phyloP scores from a whole-genome alignment of 1,139 yeast genomes.

The Blastobotrys raffinosifermentans region DNA sequence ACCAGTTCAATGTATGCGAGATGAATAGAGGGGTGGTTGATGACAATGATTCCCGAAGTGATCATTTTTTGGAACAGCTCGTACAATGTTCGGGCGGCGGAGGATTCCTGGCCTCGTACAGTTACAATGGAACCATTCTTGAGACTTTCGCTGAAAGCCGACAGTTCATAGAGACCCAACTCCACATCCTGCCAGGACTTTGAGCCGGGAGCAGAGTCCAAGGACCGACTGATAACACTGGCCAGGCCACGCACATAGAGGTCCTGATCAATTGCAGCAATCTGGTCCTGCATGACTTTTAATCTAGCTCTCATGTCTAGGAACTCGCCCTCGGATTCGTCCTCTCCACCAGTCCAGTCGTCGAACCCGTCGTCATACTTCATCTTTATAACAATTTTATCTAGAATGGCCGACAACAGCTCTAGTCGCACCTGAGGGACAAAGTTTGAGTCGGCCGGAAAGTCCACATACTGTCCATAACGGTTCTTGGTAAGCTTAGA shows the following conservation, averaged over 20 bases:
- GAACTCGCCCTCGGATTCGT: constrained; percentile 70
- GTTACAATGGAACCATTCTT: constrained; percentile 65
- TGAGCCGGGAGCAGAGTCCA: constrained; percentile 29
- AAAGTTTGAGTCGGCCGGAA: constrained; percentile 28
- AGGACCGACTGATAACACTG: constrained; percentile 54
- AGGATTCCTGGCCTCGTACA: constrained; percentile 41
- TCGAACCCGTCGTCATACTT: constrained; percentile 71
- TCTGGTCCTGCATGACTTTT: constrained; percentile 75
- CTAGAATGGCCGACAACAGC: constrained; percentile 56
- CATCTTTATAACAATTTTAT: constrained; percentile 70
- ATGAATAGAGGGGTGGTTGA: constrained; percentile 71
- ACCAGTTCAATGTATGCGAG: constrained; percentile 76
- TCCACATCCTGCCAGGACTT: constrained; percentile 71
- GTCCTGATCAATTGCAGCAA: constrained; percentile 69
- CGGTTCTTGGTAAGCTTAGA: constrained; percentile 23
- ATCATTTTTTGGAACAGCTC: constrained; percentile 62
- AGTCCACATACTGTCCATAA: constrained; percentile 23
- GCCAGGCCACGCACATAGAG: constrained; percentile 68
- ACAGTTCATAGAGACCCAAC: constrained; percentile 76
- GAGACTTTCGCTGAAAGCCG: constrained; percentile 71
- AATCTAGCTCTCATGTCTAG: constrained; percentile 68
- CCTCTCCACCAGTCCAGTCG: constrained; percentile 45
- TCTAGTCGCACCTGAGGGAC: constrained; percentile 37
- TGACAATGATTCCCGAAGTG: constrained; percentile 44
- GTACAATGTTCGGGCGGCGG: constrained; percentile 24